Percentiles rank a stretch among this genome's conserved stretches.
These are phyloP conservation scores for Patellifolia procumbens DNA, from an alignment of 179 eudicot genomes.

Conservation along the genomic window DNA sequence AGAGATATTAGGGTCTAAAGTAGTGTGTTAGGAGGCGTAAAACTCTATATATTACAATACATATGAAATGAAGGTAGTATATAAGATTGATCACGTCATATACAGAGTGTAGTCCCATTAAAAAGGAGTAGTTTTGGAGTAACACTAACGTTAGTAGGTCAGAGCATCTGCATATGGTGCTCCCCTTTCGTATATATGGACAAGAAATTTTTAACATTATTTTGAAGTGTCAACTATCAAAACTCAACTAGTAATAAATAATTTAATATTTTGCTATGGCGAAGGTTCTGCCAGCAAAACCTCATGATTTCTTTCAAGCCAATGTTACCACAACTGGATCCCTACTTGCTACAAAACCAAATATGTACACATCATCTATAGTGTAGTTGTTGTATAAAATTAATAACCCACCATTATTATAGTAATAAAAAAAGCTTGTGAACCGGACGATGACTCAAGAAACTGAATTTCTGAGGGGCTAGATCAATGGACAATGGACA, in stretches of 20 bases:
- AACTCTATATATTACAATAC: no score
- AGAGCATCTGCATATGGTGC: slow-evolving; percentile 1
- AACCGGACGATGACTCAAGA: slow-evolving; percentile 12
- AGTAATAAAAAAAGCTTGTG: background rate
- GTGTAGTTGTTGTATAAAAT: slow-evolving; percentile 7
- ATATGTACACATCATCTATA: slow-evolving; percentile 13
- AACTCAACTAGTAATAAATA: background rate
- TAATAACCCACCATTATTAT: background rate
- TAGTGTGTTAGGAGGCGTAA: no score
- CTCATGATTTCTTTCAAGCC: background rate
- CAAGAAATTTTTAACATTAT: background rate
- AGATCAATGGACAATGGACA: background rate
- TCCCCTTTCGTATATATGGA: background rate
- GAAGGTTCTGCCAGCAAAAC: slow-evolving; percentile 9
- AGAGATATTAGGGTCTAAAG: no score
- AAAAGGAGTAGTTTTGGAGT: slow-evolving; percentile 1
- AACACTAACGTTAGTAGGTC: background rate
- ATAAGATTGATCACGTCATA: background rate
- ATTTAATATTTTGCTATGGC: background rate
- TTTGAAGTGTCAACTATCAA: slow-evolving; percentile 3
- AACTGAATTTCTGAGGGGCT: background rate
- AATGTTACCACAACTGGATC: slow-evolving; percentile 6
- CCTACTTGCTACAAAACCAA: background rate
- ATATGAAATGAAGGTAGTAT: no score
- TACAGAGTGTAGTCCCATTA: background rate